Evolutionary conservation across 1,284 basidiomycete genomes (phyloP).

Genomic region (Ustilago shanxiensis): DNA sequence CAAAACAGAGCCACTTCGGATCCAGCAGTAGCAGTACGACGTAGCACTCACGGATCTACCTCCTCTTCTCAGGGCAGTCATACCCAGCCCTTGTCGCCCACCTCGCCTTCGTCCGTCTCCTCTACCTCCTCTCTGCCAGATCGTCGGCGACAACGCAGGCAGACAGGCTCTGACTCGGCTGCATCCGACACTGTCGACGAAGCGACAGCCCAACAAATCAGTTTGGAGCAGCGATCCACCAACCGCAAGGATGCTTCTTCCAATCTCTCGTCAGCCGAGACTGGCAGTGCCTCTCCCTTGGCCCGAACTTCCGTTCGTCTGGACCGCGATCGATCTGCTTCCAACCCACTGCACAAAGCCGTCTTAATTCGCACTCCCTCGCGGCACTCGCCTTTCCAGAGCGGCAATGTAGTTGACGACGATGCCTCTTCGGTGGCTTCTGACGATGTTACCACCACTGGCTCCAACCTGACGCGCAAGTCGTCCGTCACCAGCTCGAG

Average conservation of each 20-base stretch:
- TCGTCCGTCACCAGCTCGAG: conserved; percentile 48
- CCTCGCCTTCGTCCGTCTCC: conserved; percentile 38
- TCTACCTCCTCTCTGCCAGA: conserved; percentile 26
- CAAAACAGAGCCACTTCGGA: conserved; percentile 10
- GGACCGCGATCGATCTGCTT: conserved; percentile 39
- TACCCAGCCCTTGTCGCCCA: conserved; percentile 31
- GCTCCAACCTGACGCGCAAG: conserved; percentile 48
- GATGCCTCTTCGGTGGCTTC: conserved; percentile 40
- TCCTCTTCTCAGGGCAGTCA: conserved; percentile 32
- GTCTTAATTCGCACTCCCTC: conserved; percentile 36
- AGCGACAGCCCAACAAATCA: conserved; percentile 6
- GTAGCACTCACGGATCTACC: conserved; percentile 24
- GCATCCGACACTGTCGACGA: conserved; percentile 34
- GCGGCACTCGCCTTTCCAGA: conserved; percentile 24
- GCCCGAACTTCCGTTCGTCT: conserved; percentile 21
- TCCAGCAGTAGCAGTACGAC: conserved; percentile 13
- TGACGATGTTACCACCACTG: conserved; percentile 34
- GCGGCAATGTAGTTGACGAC: conserved; percentile 24
- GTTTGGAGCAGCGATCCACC: conserved; percentile 21
- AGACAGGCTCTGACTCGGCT: conserved; percentile 30
- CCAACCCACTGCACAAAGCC: conserved; percentile 42
- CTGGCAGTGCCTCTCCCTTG: conserved; percentile 20
- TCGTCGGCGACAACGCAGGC: conserved; percentile 26
- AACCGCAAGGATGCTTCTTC: conserved; percentile 18
- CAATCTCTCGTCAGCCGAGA: conserved; percentile 7